These are phyloP conservation scores for Tulasnella sp. DNA, from an alignment of 768 basidiomycete genomes.

Conservation along the genomic window DNA sequence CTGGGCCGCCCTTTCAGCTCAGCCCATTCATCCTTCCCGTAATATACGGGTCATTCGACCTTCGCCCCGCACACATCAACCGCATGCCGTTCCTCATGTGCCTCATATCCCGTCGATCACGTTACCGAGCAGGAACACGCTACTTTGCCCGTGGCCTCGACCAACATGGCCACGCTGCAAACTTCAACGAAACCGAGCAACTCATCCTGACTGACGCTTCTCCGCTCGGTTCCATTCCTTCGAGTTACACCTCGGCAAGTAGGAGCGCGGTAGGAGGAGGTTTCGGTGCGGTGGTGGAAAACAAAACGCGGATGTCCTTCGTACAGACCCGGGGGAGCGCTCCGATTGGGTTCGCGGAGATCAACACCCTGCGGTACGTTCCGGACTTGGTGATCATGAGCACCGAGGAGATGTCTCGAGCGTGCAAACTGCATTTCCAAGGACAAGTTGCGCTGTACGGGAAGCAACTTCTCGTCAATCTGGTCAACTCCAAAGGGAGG, in stretches of 20 bases:
- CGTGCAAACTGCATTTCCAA: constrained; percentile 59
- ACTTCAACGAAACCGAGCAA: constrained; percentile 98
- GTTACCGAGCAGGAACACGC: constrained; percentile 90
- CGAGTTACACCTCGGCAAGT: neutral
- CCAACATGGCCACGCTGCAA: constrained; percentile 78
- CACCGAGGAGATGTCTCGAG: constrained; percentile 68
- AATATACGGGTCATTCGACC: constrained; percentile 88
- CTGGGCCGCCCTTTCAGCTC: constrained; percentile 39
- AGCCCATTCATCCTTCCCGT: constrained; percentile 83
- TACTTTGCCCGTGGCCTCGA: constrained; percentile 95
- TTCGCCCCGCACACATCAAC: constrained; percentile 63
- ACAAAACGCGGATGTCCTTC: constrained; percentile 50
- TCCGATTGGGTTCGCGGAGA: constrained; percentile 92
- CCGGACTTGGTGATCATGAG: constrained; percentile 98
- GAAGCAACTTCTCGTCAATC: constrained; percentile 67
- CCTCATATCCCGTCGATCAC: constrained; percentile 87
- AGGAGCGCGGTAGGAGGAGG: constrained; percentile 14
- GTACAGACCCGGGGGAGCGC: constrained; percentile 91
- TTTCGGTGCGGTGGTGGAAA: constrained; percentile 16
- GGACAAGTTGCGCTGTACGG: constrained; percentile 68
- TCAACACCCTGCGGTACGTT: constrained; percentile 91
- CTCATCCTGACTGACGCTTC: constrained; percentile 50
- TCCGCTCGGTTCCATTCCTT: constrained; percentile 17
- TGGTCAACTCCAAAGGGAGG: constrained; percentile 87
- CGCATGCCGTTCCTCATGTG: constrained; percentile 69